Conservation (phyloP, 495 filamentous ascomycete genomes). For the Neurospora terricola region DNA sequence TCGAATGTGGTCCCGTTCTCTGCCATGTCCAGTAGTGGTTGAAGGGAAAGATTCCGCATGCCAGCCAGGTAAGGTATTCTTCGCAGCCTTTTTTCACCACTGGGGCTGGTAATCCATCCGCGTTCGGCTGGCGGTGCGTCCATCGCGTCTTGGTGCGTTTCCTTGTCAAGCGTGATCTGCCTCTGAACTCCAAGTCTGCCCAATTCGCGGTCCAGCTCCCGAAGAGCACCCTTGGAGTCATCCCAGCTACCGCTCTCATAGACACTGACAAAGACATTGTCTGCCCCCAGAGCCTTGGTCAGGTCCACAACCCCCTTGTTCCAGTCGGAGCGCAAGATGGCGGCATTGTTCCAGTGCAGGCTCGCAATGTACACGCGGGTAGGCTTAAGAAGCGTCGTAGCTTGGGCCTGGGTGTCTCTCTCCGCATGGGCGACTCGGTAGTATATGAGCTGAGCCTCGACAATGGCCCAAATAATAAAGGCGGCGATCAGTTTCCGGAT, state of each 20-base stretch:
- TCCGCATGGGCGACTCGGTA: slow-evolving; percentile 19
- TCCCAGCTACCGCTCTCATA: slow-evolving; percentile 68
- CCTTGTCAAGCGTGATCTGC: slow-evolving; percentile 43
- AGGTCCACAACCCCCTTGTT: slow-evolving; percentile 49
- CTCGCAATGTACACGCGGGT: slow-evolving; percentile 53
- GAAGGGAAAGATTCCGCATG: slow-evolving; percentile 48
- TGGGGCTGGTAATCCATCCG: slow-evolving; percentile 50
- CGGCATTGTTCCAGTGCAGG: slow-evolving; percentile 62
- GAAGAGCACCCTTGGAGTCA: slow-evolving; percentile 53
- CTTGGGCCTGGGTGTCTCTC: slow-evolving; percentile 2
- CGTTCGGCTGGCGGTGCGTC: slow-evolving; percentile 24
- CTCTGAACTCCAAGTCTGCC: slow-evolving; percentile 41
- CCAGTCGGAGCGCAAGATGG: slow-evolving; percentile 52
- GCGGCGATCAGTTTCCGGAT: slow-evolving; percentile 15
- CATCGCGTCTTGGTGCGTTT: slow-evolving; percentile 50
- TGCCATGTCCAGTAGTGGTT: slow-evolving; percentile 39
- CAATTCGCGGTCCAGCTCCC: slow-evolving; percentile 47
- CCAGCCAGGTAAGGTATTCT: slow-evolving; percentile 61
- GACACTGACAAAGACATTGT: slow-evolving; percentile 62
- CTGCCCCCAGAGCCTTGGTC: slow-evolving; percentile 43
- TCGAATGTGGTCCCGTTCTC: slow-evolving; percentile 48
- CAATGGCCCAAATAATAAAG: slow-evolving; percentile 17
- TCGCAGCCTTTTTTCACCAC: slow-evolving; percentile 41
- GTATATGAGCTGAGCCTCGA: slow-evolving; percentile 22
- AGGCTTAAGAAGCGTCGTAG: slow-evolving; percentile 3